Conservation (phyloP, 331 rosid genomes). For the Quercus phellos region DNA sequence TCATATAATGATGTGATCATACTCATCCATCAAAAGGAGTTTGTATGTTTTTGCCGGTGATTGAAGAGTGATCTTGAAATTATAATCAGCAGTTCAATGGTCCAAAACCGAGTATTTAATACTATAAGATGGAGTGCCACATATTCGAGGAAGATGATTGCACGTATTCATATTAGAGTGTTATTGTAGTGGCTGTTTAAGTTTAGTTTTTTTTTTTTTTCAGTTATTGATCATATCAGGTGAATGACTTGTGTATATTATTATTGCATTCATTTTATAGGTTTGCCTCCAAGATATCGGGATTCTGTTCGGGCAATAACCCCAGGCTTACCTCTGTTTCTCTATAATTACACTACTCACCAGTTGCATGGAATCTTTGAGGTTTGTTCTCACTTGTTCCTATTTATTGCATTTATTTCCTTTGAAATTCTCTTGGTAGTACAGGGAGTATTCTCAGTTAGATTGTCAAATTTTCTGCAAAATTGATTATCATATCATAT, state of each 20-base stretch:
- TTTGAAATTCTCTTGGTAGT: background rate
- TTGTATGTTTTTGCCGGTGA: background rate
- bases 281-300: constrained; percentile 97
- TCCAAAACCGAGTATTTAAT: background rate
- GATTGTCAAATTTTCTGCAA: background rate
- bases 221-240: background rate
- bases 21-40: background rate
- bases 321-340: constrained; percentile 90
- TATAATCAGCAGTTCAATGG: background rate
- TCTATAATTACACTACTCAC: constrained; percentile 95
- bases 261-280: constrained; percentile 34
- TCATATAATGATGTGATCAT: background rate
- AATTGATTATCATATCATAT: background rate
- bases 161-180: background rate
- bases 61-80: background rate
- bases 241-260: constrained; percentile 9
- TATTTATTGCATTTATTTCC: background rate
- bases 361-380: constrained; percentile 94
- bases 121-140: background rate
- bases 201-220: background rate
- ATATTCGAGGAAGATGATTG: background rate
- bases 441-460: background rate
- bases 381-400: constrained; percentile 37
- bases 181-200: background rate
- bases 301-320: constrained; percentile 98